Evolutionary conservation across 768 basidiomycete species (phyloP), one percentile per base, ranked within the genome.

Genomic region (Grammothele lineata): DNA sequence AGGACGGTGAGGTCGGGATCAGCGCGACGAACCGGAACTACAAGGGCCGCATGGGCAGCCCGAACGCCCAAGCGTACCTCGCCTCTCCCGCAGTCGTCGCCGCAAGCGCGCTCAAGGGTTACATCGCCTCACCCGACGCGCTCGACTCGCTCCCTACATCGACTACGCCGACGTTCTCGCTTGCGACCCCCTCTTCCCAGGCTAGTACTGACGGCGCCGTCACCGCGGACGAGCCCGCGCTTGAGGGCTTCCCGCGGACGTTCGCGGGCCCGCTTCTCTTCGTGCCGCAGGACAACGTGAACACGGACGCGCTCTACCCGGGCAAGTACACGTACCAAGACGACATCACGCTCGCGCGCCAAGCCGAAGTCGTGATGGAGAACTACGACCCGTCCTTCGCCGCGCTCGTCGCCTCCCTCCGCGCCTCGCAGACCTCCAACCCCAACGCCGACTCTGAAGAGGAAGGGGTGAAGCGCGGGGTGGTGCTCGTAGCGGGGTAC

Each of bases 291-390:
- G 96, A 99, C 66, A 99, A 99, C 62, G 67, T 99, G 50, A 98
- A 94, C 65, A 99, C 96, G 1, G 96, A 99, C 60, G 96, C 89
- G 1, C 92, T 99, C 59, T 99, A 99, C 70, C 96, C 96, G 1
- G 95, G 95, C 17, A 98, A 96, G 67, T 98, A 96, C 67, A 99
- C 95, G 5, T 99, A 99, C 67, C 93, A 96, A 67, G 96, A 99
- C 64, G 96, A 97, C 60, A 96, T 99, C 64, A 97, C 95, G 2
- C 91, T 92, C 27, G 86, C 84, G 51, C 80, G 84, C 23, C 96
- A 98, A 65, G 94, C 92, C 2, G 81, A 96, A 59, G 87, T 98
- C 18, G 95, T 97, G 33, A 97, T 98, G 94, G 95, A 99, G 71
- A 99, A 98, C 71, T 98, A 99, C 66, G 95, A 99, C 59, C 85